These are phyloP conservation scores for Rhododendron kiyosumense DNA, from an alignment of 148 eudicot species.

Conservation along the genomic window DNA sequence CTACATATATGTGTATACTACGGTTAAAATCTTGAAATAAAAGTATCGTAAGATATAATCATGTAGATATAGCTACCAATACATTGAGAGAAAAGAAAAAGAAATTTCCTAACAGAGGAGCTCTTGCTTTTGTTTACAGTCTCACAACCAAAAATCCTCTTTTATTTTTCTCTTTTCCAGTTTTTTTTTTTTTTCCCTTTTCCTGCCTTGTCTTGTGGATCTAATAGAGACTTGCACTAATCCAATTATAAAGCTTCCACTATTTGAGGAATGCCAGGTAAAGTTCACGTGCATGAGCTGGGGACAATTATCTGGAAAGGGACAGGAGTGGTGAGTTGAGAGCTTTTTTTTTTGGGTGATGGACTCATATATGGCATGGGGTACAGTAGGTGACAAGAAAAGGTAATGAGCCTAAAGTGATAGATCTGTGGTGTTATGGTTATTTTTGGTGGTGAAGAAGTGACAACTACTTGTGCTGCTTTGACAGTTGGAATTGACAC, in stretches of 20 bases:
- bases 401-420: background rate
- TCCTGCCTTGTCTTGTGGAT: background rate
- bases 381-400: slow-evolving; percentile 1
- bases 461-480: slow-evolving; percentile 10
- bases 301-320: slow-evolving; percentile 16
- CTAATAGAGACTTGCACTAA: background rate
- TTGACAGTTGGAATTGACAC: slow-evolving; percentile 30
- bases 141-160: background rate
- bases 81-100: background rate
- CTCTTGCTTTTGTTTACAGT: background rate
- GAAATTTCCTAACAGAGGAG: too few species aligned
- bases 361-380: background rate
- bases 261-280: background rate
- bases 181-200: too few species aligned
- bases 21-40: background rate
- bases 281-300: background rate
- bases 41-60: background rate
- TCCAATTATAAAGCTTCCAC: background rate
- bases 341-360: background rate
- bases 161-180: background rate
- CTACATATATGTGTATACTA: too few species aligned
- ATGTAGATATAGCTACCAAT: background rate
- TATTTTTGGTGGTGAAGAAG: slow-evolving; percentile 16
- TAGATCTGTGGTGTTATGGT: slow-evolving; percentile 6
- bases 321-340: slow-evolving; percentile 14